Percentiles rank a stretch among this genome's conserved stretches.
Evolutionary conservation across 495 filamentous ascomycete genomes (phyloP).

Genomic region (Podospora fimiseda): DNA sequence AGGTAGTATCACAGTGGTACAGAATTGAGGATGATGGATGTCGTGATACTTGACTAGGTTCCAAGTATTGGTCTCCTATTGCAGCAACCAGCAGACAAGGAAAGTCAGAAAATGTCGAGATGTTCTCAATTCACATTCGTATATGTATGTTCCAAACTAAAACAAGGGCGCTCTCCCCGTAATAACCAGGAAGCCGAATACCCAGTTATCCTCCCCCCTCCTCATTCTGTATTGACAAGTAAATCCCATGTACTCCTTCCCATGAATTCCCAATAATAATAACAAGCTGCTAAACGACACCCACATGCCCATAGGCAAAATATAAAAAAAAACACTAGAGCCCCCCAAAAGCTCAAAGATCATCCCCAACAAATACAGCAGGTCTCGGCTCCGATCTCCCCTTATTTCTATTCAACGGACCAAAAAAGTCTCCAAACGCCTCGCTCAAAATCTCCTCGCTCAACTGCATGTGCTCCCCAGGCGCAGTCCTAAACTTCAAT

Average conservation of each 20-base stretch:
- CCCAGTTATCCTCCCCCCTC: not conserved
- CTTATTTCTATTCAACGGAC: conserved; percentile 32
- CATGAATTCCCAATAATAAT: not conserved
- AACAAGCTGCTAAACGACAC: not conserved
- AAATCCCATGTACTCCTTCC: not conserved
- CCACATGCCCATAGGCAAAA: not conserved
- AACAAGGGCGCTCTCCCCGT: not conserved
- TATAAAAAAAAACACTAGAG: not conserved
- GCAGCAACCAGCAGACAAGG: not conserved
- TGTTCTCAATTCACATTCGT: too few relatives aligned
- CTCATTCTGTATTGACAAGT: not conserved
- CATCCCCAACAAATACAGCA: conserved; percentile 4
- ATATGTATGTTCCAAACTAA: not conserved
- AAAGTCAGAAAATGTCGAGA: not conserved
- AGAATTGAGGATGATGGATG: not conserved
- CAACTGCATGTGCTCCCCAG: conserved; percentile 82
- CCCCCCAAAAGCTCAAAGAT: conserved; percentile 21
- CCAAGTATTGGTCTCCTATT: too few relatives aligned
- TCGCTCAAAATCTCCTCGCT: conserved; percentile 57
- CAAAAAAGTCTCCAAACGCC: conserved; percentile 69
- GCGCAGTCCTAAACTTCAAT: conserved; percentile 62
- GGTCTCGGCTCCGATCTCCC: conserved; percentile 19
- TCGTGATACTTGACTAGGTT: too few relatives aligned
- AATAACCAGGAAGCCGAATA: not conserved
- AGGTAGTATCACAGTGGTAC: not conserved